Evolutionary conservation across 2,329 filamentous ascomycete genomes (phyloP), one percentile per base, ranked within the genome.

Genomic region (Xylaria sp.): DNA sequence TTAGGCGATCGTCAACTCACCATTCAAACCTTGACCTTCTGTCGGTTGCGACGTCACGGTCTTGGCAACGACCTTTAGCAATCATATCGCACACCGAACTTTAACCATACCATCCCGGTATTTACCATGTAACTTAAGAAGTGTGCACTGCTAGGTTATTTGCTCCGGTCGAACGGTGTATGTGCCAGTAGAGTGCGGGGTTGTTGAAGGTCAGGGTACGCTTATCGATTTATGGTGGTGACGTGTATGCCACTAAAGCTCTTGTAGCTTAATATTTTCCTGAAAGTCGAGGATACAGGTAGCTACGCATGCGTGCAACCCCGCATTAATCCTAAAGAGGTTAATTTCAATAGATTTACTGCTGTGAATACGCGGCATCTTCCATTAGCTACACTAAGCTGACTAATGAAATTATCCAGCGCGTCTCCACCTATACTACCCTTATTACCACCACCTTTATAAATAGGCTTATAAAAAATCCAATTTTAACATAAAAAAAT

Each of bases 171-270:
- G 41, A 43, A 56, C 52, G 31, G 28, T 33, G 31, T 55, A 15
- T 23, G n/a, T 28, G 48, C 51, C 51, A 36, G 6, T 23, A 20
- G 52, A 55, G 15, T 49, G 51, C 51, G 51, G 49, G 33, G 57
- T 66, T 62, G 57, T 66, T 62, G 25, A 56, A 57, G 49, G 55
- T 28, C 64, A 31, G 43, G 52, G 41, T 46, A 10, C 28, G 28
- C 25, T 39, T 51, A 57, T 64, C 56, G 33, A 51, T 41, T 54
- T 28, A 39, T 28, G 18, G 31, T 2, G 13, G 48, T 56, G 57
- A 57, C 64, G 58, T 66, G 59, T 54, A 63, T 63, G 25, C 7
- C n/a, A 52, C 64, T 51, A 4, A 57, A 49, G 10, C 58, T 31
- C 3, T 51, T 52, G 20, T 3, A 54, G 41, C 52, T 63, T 60